Evolutionary conservation across 768 basidiomycete species (phyloP).

Genomic region (Russula vinacea): DNA sequence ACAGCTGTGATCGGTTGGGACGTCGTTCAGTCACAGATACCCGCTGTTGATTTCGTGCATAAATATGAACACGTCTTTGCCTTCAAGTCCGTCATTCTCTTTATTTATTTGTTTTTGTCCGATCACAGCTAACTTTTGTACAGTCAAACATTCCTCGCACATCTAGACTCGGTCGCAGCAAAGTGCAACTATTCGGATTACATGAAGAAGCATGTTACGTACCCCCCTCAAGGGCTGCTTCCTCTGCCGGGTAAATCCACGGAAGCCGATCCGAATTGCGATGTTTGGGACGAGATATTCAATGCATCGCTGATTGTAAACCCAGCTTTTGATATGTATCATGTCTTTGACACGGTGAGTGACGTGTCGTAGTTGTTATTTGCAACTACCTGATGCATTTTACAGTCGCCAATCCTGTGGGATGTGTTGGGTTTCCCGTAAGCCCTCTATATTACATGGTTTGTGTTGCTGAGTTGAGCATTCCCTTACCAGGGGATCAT

Average conservation of each 20-base stretch:
- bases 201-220: constrained; percentile 57
- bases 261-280: constrained; percentile 50
- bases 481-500: constrained; percentile 48
- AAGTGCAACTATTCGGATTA: constrained; percentile 64
- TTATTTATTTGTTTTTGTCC: not conserved
- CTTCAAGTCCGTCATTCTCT: constrained; percentile 52
- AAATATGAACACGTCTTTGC: constrained; percentile 68
- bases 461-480: not conserved
- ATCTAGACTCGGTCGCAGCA: constrained; percentile 51
- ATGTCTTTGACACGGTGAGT: constrained; percentile 65
- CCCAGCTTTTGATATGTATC: constrained; percentile 75
- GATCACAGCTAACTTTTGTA: not conserved
- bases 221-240: constrained; percentile 61
- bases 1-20: constrained; percentile 59
- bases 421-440: constrained; percentile 47
- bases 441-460: not conserved
- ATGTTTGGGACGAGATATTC: constrained; percentile 66
- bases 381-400: constrained; percentile 1
- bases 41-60: constrained; percentile 70
- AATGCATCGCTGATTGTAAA: constrained; percentile 61
- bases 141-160: constrained; percentile 59
- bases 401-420: constrained; percentile 62
- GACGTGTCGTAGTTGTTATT: not conserved
- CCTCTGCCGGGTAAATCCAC: constrained; percentile 64
- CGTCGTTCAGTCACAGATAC: constrained; percentile 66